Evolutionary conservation across 441 rosid genomes (phyloP).

Genomic region (Flueggea neowawraea): DNA sequence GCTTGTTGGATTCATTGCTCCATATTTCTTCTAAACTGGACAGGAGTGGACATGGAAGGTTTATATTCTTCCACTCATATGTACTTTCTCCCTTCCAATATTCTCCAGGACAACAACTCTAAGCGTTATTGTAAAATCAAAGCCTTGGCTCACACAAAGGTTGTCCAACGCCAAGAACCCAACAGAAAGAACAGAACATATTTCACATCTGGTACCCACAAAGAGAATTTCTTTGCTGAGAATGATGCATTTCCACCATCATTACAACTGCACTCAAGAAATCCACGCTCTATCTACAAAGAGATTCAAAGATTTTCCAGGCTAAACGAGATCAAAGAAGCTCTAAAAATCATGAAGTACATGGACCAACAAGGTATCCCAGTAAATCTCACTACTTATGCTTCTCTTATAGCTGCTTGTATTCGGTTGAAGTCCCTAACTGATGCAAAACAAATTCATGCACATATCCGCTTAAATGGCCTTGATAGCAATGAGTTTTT

Average conservation of each 20-base stretch:
- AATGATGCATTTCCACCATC: conserved; percentile 36
- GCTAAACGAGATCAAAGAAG: conserved; percentile 62
- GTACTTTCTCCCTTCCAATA: no score
- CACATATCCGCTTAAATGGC: conserved; percentile 62
- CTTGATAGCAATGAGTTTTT: conserved; percentile 65
- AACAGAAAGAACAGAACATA: no score
- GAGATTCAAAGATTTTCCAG: conserved; percentile 59
- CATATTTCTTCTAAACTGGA: no score
- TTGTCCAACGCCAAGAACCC: no score
- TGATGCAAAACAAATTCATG: conserved; percentile 60
- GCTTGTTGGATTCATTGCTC: no score
- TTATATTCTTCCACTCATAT: no score
- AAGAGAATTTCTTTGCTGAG: no score
- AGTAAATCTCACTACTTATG: conserved; percentile 68
- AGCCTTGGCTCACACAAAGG: no score
- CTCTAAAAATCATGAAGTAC: conserved; percentile 70
- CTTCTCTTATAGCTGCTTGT: conserved; percentile 73
- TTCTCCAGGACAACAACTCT: no score
- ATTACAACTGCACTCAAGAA: conserved; percentile 57
- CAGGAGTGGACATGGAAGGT: no score
- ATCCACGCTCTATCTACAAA: conserved; percentile 60
- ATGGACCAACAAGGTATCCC: conserved; percentile 79
- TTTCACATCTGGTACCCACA: no score
- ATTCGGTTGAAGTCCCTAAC: conserved; percentile 51
- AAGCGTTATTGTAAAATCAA: no score